Base-by-base conservation (phyloP, 2,329 filamentous ascomycete genomes). In the Beauveria caledonica region DNA sequence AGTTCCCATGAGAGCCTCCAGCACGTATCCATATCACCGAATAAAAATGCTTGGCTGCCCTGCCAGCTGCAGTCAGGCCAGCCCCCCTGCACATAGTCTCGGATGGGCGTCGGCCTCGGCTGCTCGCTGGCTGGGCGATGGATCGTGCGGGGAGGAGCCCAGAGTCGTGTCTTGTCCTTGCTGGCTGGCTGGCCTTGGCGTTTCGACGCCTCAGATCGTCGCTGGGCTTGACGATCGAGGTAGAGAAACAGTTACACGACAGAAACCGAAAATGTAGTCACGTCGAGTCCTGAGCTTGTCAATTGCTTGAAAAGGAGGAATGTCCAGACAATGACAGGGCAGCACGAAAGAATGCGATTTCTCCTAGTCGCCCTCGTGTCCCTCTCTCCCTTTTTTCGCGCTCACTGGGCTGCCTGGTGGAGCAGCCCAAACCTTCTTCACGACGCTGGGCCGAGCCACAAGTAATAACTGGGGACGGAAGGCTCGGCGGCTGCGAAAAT, bases 131-230 rank as follows among this genome's bases (percentile, higher is more conserved):
- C 55, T 58, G 33, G 45, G 56, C 56, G 56, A 59, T 59, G 56
- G 56, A 59, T 59, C 48, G 56, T 59, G 48, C 36, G 56, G 56
- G 56, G 56, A 45, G 56, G 56, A 45, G 56, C 11, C 29, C 27
- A 25, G 29, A 3, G 21, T 44, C 39, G 19, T 40, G 51, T 42
- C 36, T 25, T 29, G 36, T 54, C 39, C 23, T 51, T 36, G 27
- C 49, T 29, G 21, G 15, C 21, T 17, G 21, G 15, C 50, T 10
- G 5, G 27, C 21, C 51, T 54, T 54, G 51, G 51, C 51, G 36
- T 23, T n/a, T n/a, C n/a, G 19, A 17, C 19, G 13, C 54, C 44
- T 46, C 44, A 13, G 42, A 36, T 57, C 44, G 27, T 39, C n/a
- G n/a, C 42, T 17, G 10, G 53, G 52, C 8, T 36, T 36, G 33